Base-by-base conservation (phyloP, 306 rosid genomes). In the Sicyos edulis region DNA sequence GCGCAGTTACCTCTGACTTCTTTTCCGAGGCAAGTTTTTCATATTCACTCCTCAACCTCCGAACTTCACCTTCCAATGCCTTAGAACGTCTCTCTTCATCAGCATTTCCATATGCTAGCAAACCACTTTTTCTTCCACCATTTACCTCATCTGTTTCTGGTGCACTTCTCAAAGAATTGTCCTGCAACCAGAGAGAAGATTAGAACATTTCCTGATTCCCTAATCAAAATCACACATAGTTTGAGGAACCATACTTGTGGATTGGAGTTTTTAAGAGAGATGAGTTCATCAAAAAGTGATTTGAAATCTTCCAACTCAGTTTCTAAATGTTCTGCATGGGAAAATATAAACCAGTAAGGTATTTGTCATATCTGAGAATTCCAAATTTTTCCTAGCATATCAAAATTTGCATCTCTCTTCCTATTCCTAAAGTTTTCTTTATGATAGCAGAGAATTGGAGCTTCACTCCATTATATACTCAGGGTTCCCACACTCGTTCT, bases 241-340 rank as follows among this genome's bases (percentile, higher is more conserved):
- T 12, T 24, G 49, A 15, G 22, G 17, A 62, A 61, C 80, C 85
- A 19, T 88, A 88, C 96, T 77, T 86, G 77, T 55, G 72, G 80
- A 54, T 80, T 29, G 5, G 81, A 60, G 62, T 71, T 73, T 54
- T 83, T 76, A 19, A 51, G 59, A 65, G 82, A 67, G 20, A 84
- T 75, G 54, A 60, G 59, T 58, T 85, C 86, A 55, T 86, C 88
- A 75, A 83, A 77, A 71, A 81, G 73, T 8, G 76, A 79, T 74
- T 83, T 83, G 61, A 91, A 86, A 85, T 84, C 96, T 12, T 55
- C 84, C 82, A 91, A 81, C 63, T 93, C 96, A 55, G 77, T 76
- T 42, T 87, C 84, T 50, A 82, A 55, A 22, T 80, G 75, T 59
- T 82, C 99, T 93, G 92, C 72, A 78, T 10, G 63, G 29, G 64